These are phyloP conservation scores for Digitaria exilis DNA, from an alignment of 202 grass and related monocot species.

Conservation along the genomic window DNA sequence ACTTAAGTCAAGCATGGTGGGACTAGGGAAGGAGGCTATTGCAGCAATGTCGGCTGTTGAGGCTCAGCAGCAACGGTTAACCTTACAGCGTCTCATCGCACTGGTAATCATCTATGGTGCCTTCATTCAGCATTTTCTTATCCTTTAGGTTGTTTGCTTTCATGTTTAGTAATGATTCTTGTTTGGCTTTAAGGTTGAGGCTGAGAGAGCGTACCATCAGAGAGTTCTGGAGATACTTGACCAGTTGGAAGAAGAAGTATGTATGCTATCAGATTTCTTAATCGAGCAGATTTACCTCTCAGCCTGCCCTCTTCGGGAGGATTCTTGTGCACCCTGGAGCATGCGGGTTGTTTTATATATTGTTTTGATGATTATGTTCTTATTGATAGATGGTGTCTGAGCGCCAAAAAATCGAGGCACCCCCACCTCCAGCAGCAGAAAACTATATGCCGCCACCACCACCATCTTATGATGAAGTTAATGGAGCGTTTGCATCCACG, in stretches of 20 bases:
- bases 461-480: conserved; percentile 80
- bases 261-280: conserved; percentile 17
- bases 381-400: conserved; percentile 75
- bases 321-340: not conserved
- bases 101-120: conserved; percentile 56
- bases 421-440: conserved; percentile 54
- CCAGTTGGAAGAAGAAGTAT: conserved; percentile 79
- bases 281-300: conserved; percentile 22
- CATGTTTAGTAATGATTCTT: conserved; percentile 31
- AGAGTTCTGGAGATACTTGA: conserved; percentile 86
- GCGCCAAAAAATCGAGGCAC: conserved; percentile 77
- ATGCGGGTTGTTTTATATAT: not conserved
- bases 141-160: conserved; percentile 8
- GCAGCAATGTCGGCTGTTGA: conserved; percentile 91
- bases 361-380: conserved; percentile 20
- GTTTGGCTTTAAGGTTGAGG: conserved; percentile 67
- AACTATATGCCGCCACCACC: conserved; percentile 61
- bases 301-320: not conserved
- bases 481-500: conserved; percentile 59
- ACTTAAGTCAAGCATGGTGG: conserved; percentile 85
- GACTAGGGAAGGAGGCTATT: conserved; percentile 84
- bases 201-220: conserved; percentile 79
- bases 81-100: conserved; percentile 85
- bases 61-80: conserved; percentile 87
- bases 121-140: not conserved